Percentiles rank a stretch among this genome's conserved stretches.
Conservation (phyloP, 2,329 filamentous ascomycete species). For the Paracorniculantispora psalliotae region DNA sequence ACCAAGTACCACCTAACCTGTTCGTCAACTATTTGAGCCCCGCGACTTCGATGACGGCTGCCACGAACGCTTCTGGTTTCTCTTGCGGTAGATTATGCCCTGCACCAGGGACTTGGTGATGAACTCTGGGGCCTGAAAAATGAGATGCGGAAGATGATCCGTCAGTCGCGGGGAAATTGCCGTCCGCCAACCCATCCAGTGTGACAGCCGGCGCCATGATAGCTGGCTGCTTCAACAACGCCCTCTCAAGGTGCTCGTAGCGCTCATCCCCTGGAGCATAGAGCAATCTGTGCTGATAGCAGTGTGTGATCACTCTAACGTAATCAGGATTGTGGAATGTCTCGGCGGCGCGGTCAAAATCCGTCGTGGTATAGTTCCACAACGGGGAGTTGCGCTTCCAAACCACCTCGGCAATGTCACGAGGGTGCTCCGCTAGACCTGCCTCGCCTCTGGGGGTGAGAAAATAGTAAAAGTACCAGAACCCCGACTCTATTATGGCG, state of each 20-base stretch:
- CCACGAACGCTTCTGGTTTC: conserved; percentile 14
- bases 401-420: conserved; percentile 18
- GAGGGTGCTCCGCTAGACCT: conserved; percentile 17
- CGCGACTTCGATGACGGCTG: conserved; percentile 9
- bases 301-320: conserved; percentile 43
- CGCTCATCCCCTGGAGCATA: conserved; percentile 22
- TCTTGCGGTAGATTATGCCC: conserved; percentile 16
- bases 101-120: conserved; percentile 13
- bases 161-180: conserved; percentile 14
- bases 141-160: conserved; percentile 10
- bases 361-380: conserved; percentile 20
- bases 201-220: conserved; percentile 14
- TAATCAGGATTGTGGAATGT: conserved; percentile 36
- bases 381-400: conserved; percentile 22
- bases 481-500: conserved; percentile 18
- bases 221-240: conserved; percentile 13
- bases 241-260: conserved; percentile 5
- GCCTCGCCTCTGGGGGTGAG: conserved; percentile 20
- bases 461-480: conserved; percentile 25
- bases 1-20: too few relatives aligned
- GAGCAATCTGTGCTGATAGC: conserved; percentile 30
- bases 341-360: conserved; percentile 19
- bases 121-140: conserved; percentile 14
- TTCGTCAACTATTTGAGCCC: not conserved
- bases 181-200: conserved; percentile 12